Base-by-base conservation (phyloP, 306 rosid genomes). In the Fagus crenata region DNA sequence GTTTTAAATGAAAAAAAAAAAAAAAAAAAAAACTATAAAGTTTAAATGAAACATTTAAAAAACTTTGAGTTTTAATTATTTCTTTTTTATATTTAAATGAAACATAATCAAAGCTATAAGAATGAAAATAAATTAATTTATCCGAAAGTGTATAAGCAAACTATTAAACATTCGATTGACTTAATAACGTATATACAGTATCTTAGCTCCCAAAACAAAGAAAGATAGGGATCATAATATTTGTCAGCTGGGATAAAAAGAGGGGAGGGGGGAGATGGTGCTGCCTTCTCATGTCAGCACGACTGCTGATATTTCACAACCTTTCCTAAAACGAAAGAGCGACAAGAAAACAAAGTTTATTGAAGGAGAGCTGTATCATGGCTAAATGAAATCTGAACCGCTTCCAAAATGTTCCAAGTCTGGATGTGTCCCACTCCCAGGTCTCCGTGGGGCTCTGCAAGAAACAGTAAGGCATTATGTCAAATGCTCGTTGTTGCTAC, bases 331-430 rank as follows among this genome's bases (percentile, higher is more conserved):
- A 5, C 1, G 64, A 2, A 6, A 7, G 64, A 0, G 32, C 13
- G 31, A 8, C 33, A 7, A 39, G 3, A 67, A 17, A 17, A 39
- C 49, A 2, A n/a, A 67, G 49, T 39, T 39, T 17, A 39, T 67
- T 7, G 71, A 67, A 64, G 2, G 31, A 37, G 41, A 4, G 69
- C 6, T 63, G 61, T n/a, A 39, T 39, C 42, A 36, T 49, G 33
- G 41, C 82, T 90, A 93, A 15, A 93, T 91, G 83, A 74, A 93
- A 86, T 93, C 98, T 5, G 93, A 93, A 79, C 85, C 97, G 6
- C 88, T 33, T 33, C 92, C 74, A 49, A 89, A 92, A 70, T 86
- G 96, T 78, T 91, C 86, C 76, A 90, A 69, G 81, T 91, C 98
- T 31, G 98, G 98, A 86, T 90, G 97, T 74, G 84, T 71, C 71